Evolutionary conservation across 306 rosid genomes (phyloP).

Genomic region (apple (Malus domestica)): ASM211411v1 NC_041789.1:32561001-32561500

Average conservation of each 20-base stretch:
- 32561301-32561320: background rate
- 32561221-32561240: no score
- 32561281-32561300: background rate
- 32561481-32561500: constrained; percentile 95
- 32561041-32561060: background rate
- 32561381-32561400: background rate
- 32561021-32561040: background rate
- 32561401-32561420: background rate
- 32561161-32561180: background rate
- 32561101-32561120: background rate
- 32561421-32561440: background rate
- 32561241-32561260: no score
- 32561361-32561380: background rate
- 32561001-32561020: background rate
- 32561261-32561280: no score
- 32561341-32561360: background rate
- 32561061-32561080: background rate
- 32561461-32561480: constrained; percentile 57
- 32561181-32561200: no score
- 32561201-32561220: no score
- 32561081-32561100: background rate
- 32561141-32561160: background rate
- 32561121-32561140: background rate
- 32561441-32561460: background rate
- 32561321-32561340: background rate